Percentiles rank a stretch among this genome's conserved stretches.
These are phyloP conservation scores for Colletotrichum sp. DNA, from an alignment of 2,329 filamentous ascomycete genomes.

Conservation along the genomic window DNA sequence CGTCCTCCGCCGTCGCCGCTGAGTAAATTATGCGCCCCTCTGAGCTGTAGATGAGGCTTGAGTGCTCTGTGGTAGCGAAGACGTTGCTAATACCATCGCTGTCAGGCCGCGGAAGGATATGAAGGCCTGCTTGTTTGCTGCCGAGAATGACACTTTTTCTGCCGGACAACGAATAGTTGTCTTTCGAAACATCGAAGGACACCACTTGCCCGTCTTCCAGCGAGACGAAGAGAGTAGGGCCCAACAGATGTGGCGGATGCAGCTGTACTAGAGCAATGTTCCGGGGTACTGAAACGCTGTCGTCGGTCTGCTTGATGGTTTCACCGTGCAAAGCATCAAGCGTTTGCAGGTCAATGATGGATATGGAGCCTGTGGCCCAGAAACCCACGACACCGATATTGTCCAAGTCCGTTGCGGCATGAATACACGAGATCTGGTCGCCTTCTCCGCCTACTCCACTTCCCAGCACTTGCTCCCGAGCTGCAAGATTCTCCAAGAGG, in stretches of 20 bases:
- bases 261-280: conserved; percentile 82
- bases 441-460: conserved; percentile 40
- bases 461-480: conserved; percentile 65
- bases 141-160: conserved; percentile 86
- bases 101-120: conserved; percentile 68
- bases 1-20: conserved; percentile 88
- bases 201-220: conserved; percentile 93
- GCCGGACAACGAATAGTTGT: conserved; percentile 67
- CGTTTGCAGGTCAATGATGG: conserved; percentile 72
- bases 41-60: conserved; percentile 88
- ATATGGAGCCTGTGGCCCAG: conserved; percentile 83
- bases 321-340: conserved; percentile 71
- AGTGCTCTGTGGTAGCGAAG: conserved; percentile 93
- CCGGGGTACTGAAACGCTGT: conserved; percentile 80
- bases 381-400: conserved; percentile 82
- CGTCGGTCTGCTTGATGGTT: conserved; percentile 61
- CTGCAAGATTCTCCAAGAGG: conserved; percentile 61
- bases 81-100: conserved; percentile 74
- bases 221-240: conserved; percentile 83
- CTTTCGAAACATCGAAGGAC: conserved; percentile 74
- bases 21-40: conserved; percentile 92
- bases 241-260: conserved; percentile 61
- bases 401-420: conserved; percentile 69
- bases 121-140: conserved; percentile 82
- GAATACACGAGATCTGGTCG: conserved; percentile 86